Conservation (phyloP, 2,329 filamentous ascomycete species). For the Talaromyces sp. region DNA sequence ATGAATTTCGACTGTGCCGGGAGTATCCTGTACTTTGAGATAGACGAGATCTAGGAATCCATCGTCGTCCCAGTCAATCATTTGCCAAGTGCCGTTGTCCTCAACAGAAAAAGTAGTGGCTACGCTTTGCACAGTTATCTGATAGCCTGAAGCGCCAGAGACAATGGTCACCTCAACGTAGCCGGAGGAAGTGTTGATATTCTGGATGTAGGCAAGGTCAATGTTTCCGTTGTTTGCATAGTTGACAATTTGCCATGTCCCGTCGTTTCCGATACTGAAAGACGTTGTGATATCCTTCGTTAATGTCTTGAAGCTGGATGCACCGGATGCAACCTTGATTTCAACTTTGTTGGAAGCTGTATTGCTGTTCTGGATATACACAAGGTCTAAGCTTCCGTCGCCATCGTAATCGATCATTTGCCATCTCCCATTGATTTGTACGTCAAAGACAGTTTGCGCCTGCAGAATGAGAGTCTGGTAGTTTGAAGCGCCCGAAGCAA, state of each 20-base stretch:
- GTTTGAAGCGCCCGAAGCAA: slow-evolving; percentile 21
- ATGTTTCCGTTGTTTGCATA: background rate
- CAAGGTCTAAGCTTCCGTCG: slow-evolving; percentile 13
- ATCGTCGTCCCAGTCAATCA: background rate
- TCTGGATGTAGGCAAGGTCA: slow-evolving; percentile 7
- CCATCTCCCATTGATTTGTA: slow-evolving; percentile 20
- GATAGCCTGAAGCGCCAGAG: slow-evolving; percentile 19
- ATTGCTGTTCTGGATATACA: slow-evolving; percentile 6
- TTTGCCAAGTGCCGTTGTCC: slow-evolving; percentile 9
- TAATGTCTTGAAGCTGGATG: background rate
- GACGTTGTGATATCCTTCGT: background rate
- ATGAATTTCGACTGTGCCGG: slow-evolving; percentile 11
- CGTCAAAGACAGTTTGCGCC: slow-evolving; percentile 59
- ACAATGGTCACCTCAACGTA: slow-evolving; percentile 16
- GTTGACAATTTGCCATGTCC: slow-evolving; percentile 2
- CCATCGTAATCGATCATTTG: slow-evolving; percentile 20
- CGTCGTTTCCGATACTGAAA: slow-evolving; percentile 1
- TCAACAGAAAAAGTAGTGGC: slow-evolving; percentile 2
- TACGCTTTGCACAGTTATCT: slow-evolving; percentile 52
- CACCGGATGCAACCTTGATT: slow-evolving; percentile 11
- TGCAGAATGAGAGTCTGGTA: slow-evolving; percentile 59
- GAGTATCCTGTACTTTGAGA: background rate
- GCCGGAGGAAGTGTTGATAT: background rate
- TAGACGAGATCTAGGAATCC: background rate
- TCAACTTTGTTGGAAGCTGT: background rate